Conservation (phyloP, 306 rosid species). For the Prunus salicina region DNA sequence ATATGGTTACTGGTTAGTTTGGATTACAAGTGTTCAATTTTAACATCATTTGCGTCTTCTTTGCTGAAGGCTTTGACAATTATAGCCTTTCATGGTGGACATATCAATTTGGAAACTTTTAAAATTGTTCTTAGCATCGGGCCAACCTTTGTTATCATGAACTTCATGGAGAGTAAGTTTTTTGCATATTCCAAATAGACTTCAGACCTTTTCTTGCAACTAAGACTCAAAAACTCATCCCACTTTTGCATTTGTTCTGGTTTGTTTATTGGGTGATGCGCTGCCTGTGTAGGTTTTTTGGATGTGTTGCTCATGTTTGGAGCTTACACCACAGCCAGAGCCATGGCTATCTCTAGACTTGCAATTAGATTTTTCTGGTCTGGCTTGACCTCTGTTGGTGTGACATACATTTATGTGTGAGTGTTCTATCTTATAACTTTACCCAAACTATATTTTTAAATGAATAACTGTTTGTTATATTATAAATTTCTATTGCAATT, state of each 20-base stretch:
- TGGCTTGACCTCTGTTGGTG: slow-evolving; percentile 67
- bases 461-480: slow-evolving; percentile 4
- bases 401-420: slow-evolving; percentile 80
- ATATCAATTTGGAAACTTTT: slow-evolving; percentile 56
- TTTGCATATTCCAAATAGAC: slow-evolving; percentile 17
- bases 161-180: slow-evolving; percentile 73
- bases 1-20: slow-evolving; percentile 17
- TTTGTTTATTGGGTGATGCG: slow-evolving; percentile 14
- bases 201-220: not conserved
- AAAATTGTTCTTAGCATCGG: slow-evolving; percentile 83
- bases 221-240: not conserved
- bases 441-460: not conserved
- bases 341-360: slow-evolving; percentile 95
- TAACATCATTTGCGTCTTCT: slow-evolving; percentile 18
- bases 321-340: slow-evolving; percentile 89
- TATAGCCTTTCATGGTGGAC: slow-evolving; percentile 68
- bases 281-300: slow-evolving; percentile 50
- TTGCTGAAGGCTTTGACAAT: slow-evolving; percentile 71
- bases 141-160: slow-evolving; percentile 82
- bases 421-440: slow-evolving; percentile 25
- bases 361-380: slow-evolving; percentile 92
- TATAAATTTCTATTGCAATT: not conserved
- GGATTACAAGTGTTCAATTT: slow-evolving; percentile 8
- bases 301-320: slow-evolving; percentile 95
- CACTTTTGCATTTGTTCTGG: slow-evolving; percentile 6